These are phyloP conservation scores for Diaporthe citri DNA, from an alignment of 2,329 filamentous ascomycete genomes.

Conservation along the genomic window DNA sequence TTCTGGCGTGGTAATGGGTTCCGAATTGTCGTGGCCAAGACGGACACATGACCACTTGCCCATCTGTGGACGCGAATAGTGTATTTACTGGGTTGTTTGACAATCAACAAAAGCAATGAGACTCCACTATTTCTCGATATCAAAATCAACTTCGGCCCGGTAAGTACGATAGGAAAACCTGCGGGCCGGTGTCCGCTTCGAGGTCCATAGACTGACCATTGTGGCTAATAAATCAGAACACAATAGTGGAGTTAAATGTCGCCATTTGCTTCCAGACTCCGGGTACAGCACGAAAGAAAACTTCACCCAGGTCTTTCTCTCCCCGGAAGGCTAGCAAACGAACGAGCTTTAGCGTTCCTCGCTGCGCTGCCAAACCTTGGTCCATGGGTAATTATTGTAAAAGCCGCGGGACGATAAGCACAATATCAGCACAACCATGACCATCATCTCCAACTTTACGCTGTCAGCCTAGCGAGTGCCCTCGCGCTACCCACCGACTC, in stretches of 20 bases:
- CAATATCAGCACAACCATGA: background rate
- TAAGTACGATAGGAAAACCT: background rate
- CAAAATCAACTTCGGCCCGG: background rate
- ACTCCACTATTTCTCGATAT: background rate
- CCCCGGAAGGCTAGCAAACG: too few species aligned
- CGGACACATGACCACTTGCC: too few species aligned
- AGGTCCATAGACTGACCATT: too few species aligned
- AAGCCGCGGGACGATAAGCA: background rate
- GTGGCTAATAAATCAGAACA: background rate
- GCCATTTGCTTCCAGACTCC: background rate
- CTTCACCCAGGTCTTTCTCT: too few species aligned
- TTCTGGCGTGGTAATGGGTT: conserved; percentile 1
- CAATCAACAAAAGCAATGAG: background rate
- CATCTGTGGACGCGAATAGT: too few species aligned
- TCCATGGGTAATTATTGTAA: background rate
- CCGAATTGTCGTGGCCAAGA: background rate
- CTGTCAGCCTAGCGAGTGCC: background rate
- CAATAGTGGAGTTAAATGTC: background rate
- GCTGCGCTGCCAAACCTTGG: background rate
- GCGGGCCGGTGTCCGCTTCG: background rate
- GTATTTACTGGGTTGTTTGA: too few species aligned
- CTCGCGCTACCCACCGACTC: background rate
- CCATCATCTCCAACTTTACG: background rate
- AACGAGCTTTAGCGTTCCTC: background rate
- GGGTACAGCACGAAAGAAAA: too few species aligned